Percentiles rank a stretch among this genome's conserved stretches.
Evolutionary conservation across 176 grass and related monocot genomes (phyloP).

Genomic region (Rhipidocladum racemiflorum): DNA sequence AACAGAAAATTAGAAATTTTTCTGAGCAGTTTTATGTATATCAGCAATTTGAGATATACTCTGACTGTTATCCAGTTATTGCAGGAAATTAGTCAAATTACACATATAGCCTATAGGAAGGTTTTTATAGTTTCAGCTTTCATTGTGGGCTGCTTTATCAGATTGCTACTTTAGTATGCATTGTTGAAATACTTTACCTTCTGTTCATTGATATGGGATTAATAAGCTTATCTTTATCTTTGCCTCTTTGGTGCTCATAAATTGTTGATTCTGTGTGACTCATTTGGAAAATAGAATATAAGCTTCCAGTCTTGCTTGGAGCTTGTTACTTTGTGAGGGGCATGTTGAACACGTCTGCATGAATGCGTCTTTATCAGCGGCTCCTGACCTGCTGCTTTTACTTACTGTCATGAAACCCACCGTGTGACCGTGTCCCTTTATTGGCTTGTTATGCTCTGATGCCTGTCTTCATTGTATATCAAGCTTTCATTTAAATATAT

Average conservation of each 20-base stretch:
- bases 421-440: neutral
- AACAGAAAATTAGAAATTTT: slow-evolving; percentile 7
- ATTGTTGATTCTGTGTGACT: neutral
- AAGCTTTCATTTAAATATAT: neutral
- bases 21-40: neutral
- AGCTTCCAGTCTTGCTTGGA: neutral
- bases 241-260: neutral
- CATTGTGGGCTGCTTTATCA: neutral
- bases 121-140: neutral
- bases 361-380: neutral
- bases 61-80: neutral
- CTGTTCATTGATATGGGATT: neutral
- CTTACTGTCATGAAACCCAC: neutral
- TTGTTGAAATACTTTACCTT: neutral
- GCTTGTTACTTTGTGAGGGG: neutral
- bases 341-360: neutral
- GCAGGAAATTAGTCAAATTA: neutral
- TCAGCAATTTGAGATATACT: neutral
- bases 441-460: neutral
- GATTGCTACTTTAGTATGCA: neutral
- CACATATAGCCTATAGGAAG: neutral
- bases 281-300: neutral
- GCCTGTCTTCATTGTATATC: neutral
- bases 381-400: neutral
- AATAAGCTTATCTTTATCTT: neutral